Evolutionary conservation across 345 rosid genomes (phyloP).

Genomic region (Anastatica hierochuntica): DNA sequence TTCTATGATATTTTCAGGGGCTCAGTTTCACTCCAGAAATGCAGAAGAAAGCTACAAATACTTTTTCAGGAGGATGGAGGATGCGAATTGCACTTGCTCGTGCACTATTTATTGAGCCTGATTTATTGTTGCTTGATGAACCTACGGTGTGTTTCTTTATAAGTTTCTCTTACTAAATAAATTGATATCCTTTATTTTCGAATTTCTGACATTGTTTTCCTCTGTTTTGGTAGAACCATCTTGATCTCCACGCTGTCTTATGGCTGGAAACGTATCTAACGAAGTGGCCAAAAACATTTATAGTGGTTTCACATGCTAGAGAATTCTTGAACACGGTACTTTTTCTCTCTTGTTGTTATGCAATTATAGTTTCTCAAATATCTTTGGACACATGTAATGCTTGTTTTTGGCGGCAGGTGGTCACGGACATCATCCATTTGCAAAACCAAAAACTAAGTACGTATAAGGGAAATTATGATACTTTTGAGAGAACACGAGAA

Average conservation of each 20-base stretch:
- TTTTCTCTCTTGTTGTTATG: slow-evolving; percentile 11
- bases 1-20: slow-evolving; percentile 51
- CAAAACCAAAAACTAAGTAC: slow-evolving; percentile 69
- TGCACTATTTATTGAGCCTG: slow-evolving; percentile 90
- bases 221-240: slow-evolving; percentile 73
- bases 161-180: neutral
- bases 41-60: slow-evolving; percentile 72
- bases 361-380: slow-evolving; percentile 6
- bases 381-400: slow-evolving; percentile 1
- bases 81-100: slow-evolving; percentile 99
- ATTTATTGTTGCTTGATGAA: slow-evolving; percentile 91
- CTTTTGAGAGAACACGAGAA: slow-evolving; percentile 76
- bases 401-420: slow-evolving; percentile 53
- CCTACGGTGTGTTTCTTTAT: slow-evolving; percentile 58
- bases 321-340: slow-evolving; percentile 90
- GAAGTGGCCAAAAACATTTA: slow-evolving; percentile 97
- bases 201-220: slow-evolving; percentile 3
- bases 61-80: slow-evolving; percentile 99
- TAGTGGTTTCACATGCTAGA: slow-evolving; percentile 97
- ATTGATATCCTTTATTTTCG: neutral
- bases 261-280: slow-evolving; percentile 92
- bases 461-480: slow-evolving; percentile 86
- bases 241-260: slow-evolving; percentile 96
- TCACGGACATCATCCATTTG: slow-evolving; percentile 88
- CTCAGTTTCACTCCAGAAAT: slow-evolving; percentile 93